These are phyloP conservation scores for Chloromonas sp. DNA, from an alignment of 163 green algal genomes.

Conservation along the genomic window DNA sequence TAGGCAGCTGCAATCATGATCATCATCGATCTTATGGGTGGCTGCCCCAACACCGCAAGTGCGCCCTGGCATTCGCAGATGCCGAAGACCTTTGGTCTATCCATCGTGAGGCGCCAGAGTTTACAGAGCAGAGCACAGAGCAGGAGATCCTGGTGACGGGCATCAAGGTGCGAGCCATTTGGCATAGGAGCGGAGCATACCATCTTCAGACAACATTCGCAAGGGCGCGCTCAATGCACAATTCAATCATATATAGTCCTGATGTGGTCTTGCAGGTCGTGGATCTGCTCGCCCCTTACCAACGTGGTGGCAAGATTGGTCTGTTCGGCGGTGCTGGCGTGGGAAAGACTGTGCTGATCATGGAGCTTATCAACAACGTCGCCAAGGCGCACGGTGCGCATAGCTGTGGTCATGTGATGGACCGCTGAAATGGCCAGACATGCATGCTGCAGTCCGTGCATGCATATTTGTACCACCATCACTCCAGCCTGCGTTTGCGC, in stretches of 20 bases:
- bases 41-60: too few relatives aligned
- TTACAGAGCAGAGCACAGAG: slow-evolving; percentile 93
- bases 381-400: slow-evolving; percentile 92
- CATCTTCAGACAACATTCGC: neutral
- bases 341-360: slow-evolving; percentile 99
- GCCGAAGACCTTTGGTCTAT: slow-evolving; percentile 81
- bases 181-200: neutral
- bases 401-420: neutral
- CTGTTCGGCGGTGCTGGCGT: slow-evolving; percentile 95
- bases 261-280: slow-evolving; percentile 72
- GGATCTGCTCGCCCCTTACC: slow-evolving; percentile 97
- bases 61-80: slow-evolving; percentile 44
- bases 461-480: neutral
- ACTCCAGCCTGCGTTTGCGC: neutral
- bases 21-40: neutral
- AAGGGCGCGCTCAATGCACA: too few relatives aligned
- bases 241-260: too few relatives aligned
- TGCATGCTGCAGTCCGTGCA: neutral
- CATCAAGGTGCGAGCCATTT: slow-evolving; percentile 85
- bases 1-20: neutral
- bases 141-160: slow-evolving; percentile 97
- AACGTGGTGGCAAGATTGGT: slow-evolving; percentile 98
- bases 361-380: slow-evolving; percentile 99
- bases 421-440: neutral
- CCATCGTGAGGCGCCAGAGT: slow-evolving; percentile 92